Conservation (phyloP, 768 basidiomycete genomes). For the Lactarius indigo region DNA sequence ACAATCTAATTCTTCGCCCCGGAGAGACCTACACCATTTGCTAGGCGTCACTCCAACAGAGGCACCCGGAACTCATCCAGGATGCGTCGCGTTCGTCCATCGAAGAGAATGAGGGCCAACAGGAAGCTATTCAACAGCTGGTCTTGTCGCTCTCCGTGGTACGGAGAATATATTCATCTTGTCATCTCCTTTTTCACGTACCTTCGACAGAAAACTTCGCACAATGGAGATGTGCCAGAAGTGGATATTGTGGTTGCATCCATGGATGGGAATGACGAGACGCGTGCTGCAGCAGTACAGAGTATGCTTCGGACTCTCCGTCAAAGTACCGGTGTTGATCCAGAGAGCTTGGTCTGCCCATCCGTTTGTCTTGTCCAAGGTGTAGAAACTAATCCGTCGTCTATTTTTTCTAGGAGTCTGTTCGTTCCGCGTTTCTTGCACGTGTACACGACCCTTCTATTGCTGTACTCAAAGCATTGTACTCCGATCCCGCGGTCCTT, state of each 20-base stretch:
- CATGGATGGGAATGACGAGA: slow-evolving; percentile 55
- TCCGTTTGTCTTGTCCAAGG: background rate
- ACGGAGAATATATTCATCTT: slow-evolving; percentile 18
- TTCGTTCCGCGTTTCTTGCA: slow-evolving; percentile 61
- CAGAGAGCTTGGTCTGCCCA: slow-evolving; percentile 43
- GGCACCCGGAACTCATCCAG: slow-evolving; percentile 52
- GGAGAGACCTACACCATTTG: slow-evolving; percentile 30
- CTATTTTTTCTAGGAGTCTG: slow-evolving; percentile 42
- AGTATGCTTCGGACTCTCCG: slow-evolving; percentile 45
- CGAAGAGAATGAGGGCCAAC: slow-evolving; percentile 31
- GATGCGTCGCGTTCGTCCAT: slow-evolving; percentile 38
- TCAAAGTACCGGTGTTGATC: slow-evolving; percentile 29
- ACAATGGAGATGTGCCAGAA: slow-evolving; percentile 11
- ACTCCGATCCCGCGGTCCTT: slow-evolving; percentile 47
- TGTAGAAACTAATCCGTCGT: background rate
- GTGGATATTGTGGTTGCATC: slow-evolving; percentile 50
- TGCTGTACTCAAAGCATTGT: slow-evolving; percentile 64
- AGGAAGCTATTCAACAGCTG: slow-evolving; percentile 49
- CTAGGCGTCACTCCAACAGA: slow-evolving; percentile 63
- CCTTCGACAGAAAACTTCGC: slow-evolving; percentile 16
- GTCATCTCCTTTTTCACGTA: background rate
- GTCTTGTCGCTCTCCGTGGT: slow-evolving; percentile 59
- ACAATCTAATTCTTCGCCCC: slow-evolving; percentile 1
- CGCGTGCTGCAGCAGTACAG: slow-evolving; percentile 58
- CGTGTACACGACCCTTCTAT: slow-evolving; percentile 64